Conservation (phyloP, 164 flowering plant species). For the Saururus chinensis region DNA sequence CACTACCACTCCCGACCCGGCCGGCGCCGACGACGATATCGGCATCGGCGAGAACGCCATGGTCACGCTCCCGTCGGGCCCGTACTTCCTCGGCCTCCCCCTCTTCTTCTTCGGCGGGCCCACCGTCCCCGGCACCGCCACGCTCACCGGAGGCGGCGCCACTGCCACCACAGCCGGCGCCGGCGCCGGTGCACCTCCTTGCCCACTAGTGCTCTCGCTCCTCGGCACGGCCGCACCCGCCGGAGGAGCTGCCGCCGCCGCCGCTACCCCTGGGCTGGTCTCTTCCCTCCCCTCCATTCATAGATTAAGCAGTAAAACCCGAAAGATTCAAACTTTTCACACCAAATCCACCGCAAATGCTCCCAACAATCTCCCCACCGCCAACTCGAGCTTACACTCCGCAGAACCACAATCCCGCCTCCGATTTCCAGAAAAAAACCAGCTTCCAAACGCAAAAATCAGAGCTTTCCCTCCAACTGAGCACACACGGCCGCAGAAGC, state of each 20-base stretch:
- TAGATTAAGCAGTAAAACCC: slow-evolving; percentile 4
- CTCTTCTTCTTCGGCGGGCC: slow-evolving; percentile 69
- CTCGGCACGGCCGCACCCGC: slow-evolving; percentile 36
- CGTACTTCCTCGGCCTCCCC: slow-evolving; percentile 93
- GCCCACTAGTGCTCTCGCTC: slow-evolving; percentile 37
- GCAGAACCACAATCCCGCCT: too few relatives aligned
- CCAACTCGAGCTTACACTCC: too few relatives aligned
- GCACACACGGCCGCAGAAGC: not conserved
- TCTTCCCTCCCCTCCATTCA: slow-evolving; percentile 53
- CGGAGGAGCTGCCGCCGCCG: slow-evolving; percentile 14
- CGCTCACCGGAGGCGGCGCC: slow-evolving; percentile 15
- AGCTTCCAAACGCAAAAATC: too few relatives aligned
- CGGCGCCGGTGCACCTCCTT: too few relatives aligned
- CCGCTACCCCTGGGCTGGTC: slow-evolving; percentile 13
- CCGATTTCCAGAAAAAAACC: too few relatives aligned
- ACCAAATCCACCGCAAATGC: not conserved
- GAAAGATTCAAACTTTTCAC: not conserved
- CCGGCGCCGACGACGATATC: slow-evolving; percentile 56
- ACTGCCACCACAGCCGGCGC: slow-evolving; percentile 9
- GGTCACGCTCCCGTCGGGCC: slow-evolving; percentile 40
- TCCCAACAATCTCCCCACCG: not conserved
- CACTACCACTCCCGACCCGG: slow-evolving; percentile 36
- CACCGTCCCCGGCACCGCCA: slow-evolving; percentile 9
- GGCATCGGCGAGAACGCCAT: slow-evolving; percentile 81
- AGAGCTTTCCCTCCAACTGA: too few relatives aligned